Conservation (phyloP, 73 alveolate genomes). For the Stentor coeruleus region DNA sequence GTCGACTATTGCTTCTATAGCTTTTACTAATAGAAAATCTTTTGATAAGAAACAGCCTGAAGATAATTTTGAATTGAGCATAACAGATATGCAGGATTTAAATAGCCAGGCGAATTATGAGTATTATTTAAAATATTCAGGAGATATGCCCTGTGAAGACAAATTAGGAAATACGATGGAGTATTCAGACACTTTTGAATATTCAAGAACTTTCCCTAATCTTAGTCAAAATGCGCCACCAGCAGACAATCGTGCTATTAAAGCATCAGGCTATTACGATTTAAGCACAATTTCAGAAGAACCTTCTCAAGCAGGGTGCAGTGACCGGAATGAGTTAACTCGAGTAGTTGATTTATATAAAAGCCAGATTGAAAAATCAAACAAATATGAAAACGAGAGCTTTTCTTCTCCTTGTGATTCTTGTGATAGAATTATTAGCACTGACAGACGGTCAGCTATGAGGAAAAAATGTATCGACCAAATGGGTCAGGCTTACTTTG, state of each 20-base stretch:
- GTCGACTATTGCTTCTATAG: constrained; percentile 15
- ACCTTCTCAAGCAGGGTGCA: not conserved
- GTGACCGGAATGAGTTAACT: not conserved
- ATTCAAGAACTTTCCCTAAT: not conserved
- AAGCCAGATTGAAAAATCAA: constrained; percentile 2
- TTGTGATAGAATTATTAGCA: not conserved
- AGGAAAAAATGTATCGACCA: constrained; percentile 12
- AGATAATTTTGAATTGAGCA: not conserved
- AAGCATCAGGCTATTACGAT: constrained; percentile 12
- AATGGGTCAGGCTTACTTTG: constrained; percentile 29
- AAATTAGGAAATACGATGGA: not conserved
- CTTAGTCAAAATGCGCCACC: not conserved
- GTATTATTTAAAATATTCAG: not conserved
- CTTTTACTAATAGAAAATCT: constrained; percentile 3
- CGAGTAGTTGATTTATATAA: not conserved
- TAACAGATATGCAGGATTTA: not conserved
- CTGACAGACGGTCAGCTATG: constrained; percentile 16
- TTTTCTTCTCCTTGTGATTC: not conserved
- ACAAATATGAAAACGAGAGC: not conserved
- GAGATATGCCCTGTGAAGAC: not conserved
- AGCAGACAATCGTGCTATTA: constrained; percentile 11
- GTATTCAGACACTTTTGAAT: constrained; percentile 10
- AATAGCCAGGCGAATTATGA: not conserved
- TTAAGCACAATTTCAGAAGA: not conserved
- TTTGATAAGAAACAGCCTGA: not conserved